These are phyloP conservation scores for Chalciporus piperatoides DNA, from an alignment of 1,284 basidiomycete genomes.

Conservation along the genomic window DNA sequence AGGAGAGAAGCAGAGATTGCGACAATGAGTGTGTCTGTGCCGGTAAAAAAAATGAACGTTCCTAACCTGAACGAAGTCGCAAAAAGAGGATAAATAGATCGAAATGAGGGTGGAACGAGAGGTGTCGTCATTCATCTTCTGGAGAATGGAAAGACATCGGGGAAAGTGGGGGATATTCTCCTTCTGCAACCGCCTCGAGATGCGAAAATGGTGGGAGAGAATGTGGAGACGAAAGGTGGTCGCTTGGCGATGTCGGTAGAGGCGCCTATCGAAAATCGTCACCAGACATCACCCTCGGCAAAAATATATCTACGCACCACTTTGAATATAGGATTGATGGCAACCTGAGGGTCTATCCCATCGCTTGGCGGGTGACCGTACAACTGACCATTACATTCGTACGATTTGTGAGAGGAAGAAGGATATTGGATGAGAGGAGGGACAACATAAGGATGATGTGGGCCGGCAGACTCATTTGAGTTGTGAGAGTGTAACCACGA, in stretches of 20 bases:
- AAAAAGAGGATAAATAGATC: slow-evolving; percentile 22
- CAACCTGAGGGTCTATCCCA: slow-evolving; percentile 55
- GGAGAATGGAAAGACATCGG: slow-evolving; percentile 68
- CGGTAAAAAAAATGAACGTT: slow-evolving; percentile 29
- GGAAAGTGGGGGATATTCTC: slow-evolving; percentile 62
- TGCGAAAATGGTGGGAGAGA: slow-evolving; percentile 73
- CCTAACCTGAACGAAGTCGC: slow-evolving; percentile 14
- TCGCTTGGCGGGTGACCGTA: slow-evolving; percentile 48
- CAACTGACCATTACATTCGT: slow-evolving; percentile 39
- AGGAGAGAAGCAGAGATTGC: slow-evolving; percentile 17
- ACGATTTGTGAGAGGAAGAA: slow-evolving; percentile 36
- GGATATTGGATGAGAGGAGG: slow-evolving; percentile 36
- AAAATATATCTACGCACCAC: slow-evolving; percentile 61
- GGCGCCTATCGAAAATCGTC: slow-evolving; percentile 44
- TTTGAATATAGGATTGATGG: slow-evolving; percentile 88
- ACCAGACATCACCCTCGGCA: slow-evolving; percentile 28
- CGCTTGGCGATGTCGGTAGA: slow-evolving; percentile 43
- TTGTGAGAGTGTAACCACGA: slow-evolving; percentile 52
- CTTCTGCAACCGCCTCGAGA: slow-evolving; percentile 76
- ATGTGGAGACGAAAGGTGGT: slow-evolving; percentile 42
- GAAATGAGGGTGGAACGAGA: slow-evolving; percentile 24
- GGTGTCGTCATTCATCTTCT: slow-evolving; percentile 37
- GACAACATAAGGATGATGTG: slow-evolving; percentile 35
- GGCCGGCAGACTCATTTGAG: slow-evolving; percentile 35
- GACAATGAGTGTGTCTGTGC: slow-evolving; percentile 31